Evolutionary conservation across 176 grass and related monocot genomes (phyloP).

Genomic region (Oryza australiensis): DNA sequence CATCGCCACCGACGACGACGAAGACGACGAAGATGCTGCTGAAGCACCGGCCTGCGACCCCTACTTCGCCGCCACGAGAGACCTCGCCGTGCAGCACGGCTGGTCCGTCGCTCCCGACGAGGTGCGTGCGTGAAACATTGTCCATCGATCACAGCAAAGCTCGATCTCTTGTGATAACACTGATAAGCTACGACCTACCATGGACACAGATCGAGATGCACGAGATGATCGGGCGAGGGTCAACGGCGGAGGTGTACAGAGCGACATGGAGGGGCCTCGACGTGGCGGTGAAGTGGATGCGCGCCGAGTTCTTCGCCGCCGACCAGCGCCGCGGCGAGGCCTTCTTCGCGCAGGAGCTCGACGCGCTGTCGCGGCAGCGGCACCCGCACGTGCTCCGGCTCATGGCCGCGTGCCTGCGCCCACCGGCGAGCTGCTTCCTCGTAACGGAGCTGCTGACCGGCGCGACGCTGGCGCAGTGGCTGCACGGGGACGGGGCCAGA

Average conservation of each 20-base stretch:
- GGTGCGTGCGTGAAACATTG: constrained; percentile 11
- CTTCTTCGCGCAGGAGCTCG: constrained; percentile 62
- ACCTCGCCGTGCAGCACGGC: constrained; percentile 46
- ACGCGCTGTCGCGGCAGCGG: constrained; percentile 56
- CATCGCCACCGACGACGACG: background rate
- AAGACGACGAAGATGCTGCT: background rate
- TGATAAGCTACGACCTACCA: background rate
- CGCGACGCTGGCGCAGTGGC: constrained; percentile 53
- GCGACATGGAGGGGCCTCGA: constrained; percentile 56
- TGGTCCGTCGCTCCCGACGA: constrained; percentile 56
- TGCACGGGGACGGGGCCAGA: constrained; percentile 50
- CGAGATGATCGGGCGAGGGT: constrained; percentile 55
- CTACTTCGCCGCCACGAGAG: constrained; percentile 27
- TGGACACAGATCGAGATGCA: constrained; percentile 55
- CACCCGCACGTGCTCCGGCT: constrained; percentile 60
- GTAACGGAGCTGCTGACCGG: constrained; percentile 64
- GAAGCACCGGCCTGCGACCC: constrained; percentile 30
- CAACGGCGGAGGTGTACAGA: constrained; percentile 50
- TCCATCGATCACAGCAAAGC: background rate
- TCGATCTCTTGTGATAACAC: background rate
- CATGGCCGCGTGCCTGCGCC: constrained; percentile 50
- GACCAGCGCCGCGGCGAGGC: constrained; percentile 24
- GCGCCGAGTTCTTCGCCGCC: constrained; percentile 35
- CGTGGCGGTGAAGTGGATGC: constrained; percentile 68
- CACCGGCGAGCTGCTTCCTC: constrained; percentile 47